Evolutionary conservation across 768 basidiomycete genomes (phyloP).

Genomic region (Lentinula sp.): DNA sequence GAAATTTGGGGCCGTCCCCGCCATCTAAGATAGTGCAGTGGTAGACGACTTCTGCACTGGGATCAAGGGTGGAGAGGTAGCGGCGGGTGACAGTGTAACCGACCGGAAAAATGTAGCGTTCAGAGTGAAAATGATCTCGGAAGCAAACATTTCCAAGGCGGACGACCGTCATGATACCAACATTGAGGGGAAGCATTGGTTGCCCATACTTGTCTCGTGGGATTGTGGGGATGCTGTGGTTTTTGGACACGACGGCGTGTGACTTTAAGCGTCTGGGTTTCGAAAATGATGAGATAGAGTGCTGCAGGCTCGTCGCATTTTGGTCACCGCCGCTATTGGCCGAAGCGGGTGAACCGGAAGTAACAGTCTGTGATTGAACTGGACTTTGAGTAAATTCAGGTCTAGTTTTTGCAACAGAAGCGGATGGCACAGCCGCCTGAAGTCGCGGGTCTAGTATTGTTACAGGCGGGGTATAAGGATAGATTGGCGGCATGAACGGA

Average conservation of each 20-base stretch:
- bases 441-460: constrained; percentile 21
- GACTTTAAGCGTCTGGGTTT: constrained; percentile 79
- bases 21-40: constrained; percentile 81
- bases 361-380: constrained; percentile 18
- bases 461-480: neutral
- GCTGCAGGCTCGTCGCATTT: constrained; percentile 9
- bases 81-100: constrained; percentile 80
- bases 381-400: constrained; percentile 23
- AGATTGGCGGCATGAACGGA: constrained; percentile 2
- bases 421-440: constrained; percentile 14
- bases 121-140: constrained; percentile 83
- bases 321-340: constrained; percentile 12
- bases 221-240: constrained; percentile 71
- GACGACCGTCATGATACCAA: constrained; percentile 84
- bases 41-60: constrained; percentile 62
- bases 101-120: constrained; percentile 85
- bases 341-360: neutral
- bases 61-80: constrained; percentile 73
- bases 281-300: constrained; percentile 23
- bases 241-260: constrained; percentile 75
- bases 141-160: constrained; percentile 70
- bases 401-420: neutral
- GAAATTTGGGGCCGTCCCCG: constrained; percentile 81
- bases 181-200: constrained; percentile 72
- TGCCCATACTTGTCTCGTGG: constrained; percentile 66